Percentiles rank a stretch among this genome's conserved stretches.
Evolutionary conservation across 179 eudicot species (phyloP).

Genomic region (Kewa caespitosa): DNA sequence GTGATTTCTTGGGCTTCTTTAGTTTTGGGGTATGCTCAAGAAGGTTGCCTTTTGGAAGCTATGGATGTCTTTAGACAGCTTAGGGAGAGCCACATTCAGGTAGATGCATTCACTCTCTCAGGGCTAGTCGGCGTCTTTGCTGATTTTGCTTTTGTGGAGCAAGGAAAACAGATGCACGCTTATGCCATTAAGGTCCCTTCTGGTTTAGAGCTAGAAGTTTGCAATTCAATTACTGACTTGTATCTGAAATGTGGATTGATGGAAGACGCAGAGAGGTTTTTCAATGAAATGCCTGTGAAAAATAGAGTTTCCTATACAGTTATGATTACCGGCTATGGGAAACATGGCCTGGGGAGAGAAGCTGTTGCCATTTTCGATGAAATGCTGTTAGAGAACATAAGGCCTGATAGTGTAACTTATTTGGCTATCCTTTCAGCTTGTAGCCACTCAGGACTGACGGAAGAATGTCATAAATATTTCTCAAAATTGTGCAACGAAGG

Average conservation of each 20-base stretch:
- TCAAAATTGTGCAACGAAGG: conserved; percentile 32
- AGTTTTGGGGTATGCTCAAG: conserved; percentile 48
- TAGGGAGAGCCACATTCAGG: conserved; percentile 25
- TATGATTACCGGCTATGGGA: conserved; percentile 52
- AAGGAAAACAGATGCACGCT: conserved; percentile 50
- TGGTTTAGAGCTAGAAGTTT: conserved; percentile 38
- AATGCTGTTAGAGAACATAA: conserved; percentile 35
- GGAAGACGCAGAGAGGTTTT: conserved; percentile 42
- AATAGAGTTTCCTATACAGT: conserved; percentile 50
- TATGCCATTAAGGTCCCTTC: conserved; percentile 35
- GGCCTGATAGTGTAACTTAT: conserved; percentile 45
- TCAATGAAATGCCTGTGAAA: conserved; percentile 38
- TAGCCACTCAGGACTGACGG: conserved; percentile 47
- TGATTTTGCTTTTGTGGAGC: conserved; percentile 47
- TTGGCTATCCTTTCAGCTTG: conserved; percentile 53
- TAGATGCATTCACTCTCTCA: conserved; percentile 45
- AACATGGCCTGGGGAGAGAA: conserved; percentile 43
- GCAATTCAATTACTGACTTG: conserved; percentile 44
- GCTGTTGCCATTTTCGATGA: conserved; percentile 33
- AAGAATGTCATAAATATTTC: conserved; percentile 44
- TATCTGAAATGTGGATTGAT: conserved; percentile 49
- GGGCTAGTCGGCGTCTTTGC: conserved; percentile 51
- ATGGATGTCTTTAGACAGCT: conserved; percentile 42
- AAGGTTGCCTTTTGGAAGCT: conserved; percentile 33
- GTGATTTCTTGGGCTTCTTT: conserved; percentile 44